These are phyloP conservation scores for Saccharomyces uvarum DNA, from an alignment of 1,139 yeast genomes.

Conservation along the genomic window DNA sequence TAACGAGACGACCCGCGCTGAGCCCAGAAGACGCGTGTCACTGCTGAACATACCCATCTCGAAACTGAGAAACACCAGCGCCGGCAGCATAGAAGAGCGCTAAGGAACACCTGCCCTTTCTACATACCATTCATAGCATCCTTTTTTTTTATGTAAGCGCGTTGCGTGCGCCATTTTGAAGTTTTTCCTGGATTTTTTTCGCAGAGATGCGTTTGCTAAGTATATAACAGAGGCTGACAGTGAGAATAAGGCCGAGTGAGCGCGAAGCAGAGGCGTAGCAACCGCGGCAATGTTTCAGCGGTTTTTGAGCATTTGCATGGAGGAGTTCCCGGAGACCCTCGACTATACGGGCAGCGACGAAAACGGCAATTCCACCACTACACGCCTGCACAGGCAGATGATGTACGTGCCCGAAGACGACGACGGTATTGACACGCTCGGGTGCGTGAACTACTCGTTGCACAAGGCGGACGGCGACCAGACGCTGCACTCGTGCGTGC, in stretches of 20 bases:
- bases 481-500: conserved; percentile 3
- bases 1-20: neutral
- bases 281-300: neutral
- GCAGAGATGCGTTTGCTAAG: neutral
- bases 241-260: too few species aligned
- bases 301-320: neutral
- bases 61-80: conserved; percentile 10
- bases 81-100: neutral
- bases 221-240: neutral
- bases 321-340: neutral
- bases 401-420: neutral
- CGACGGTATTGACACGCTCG: neutral
- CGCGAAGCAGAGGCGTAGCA: neutral
- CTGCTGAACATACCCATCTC: conserved; percentile 18
- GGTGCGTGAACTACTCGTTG: neutral
- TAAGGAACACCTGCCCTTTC: neutral
- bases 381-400: neutral
- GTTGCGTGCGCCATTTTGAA: neutral
- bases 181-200: conserved; percentile 5
- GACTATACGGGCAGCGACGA: neutral
- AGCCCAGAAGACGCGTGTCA: conserved; percentile 12
- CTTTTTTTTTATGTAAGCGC: neutral
- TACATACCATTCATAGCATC: neutral
- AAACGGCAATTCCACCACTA: neutral
- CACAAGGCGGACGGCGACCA: neutral